Base-by-base conservation (phyloP, 805 yeast species). In the Huiozyma sinensis region DNA sequence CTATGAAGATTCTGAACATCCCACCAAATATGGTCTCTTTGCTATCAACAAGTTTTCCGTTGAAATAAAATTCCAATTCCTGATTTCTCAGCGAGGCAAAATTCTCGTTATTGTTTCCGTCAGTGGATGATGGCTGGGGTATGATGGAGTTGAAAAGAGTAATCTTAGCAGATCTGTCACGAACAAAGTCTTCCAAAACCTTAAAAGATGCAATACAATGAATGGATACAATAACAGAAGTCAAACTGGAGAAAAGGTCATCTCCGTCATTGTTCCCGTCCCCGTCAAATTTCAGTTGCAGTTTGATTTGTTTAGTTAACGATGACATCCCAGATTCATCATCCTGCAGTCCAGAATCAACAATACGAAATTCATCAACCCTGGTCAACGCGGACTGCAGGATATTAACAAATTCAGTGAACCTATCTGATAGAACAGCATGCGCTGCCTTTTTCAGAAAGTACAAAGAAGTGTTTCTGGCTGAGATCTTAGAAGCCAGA, bases 11-110 rank as follows among this genome's bases (percentile, higher is more conserved):
- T 40, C 74, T 72, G 56, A 77, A 79, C 6, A 83, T 66, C 0
- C 87, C 89, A 1, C 92, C 92, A 61, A 79, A 83, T 2, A 86
- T 71, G 0, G 95, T 85, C 0, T 84, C 76, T 42, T 76, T 84
- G 34, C 68, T 67, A 2, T 86, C 81, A 28, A 84, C 67, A 0
- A 61, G 65, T 44, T 76, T 77, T 4, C 74, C 85, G 48, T 78
- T 68, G 9, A 80, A 63, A 1, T 65, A 63, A 55, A 85, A 85
- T 44, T 78, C 82, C 43, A 80, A 64, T 42, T 69, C 60, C 66
- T 69, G 67, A 28, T 60, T 50, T 11, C 45, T 49, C 28, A 36
- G 30, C 8, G 44, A 24, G n/a, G 24, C 36, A 10, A 35, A 17
- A n/a, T 42, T 47, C 41, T n/a, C 30, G 47, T 3, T 39, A 46